phyloP scores from a whole-genome alignment of 257 asterid species.

The Henckelia pumila region DNA sequence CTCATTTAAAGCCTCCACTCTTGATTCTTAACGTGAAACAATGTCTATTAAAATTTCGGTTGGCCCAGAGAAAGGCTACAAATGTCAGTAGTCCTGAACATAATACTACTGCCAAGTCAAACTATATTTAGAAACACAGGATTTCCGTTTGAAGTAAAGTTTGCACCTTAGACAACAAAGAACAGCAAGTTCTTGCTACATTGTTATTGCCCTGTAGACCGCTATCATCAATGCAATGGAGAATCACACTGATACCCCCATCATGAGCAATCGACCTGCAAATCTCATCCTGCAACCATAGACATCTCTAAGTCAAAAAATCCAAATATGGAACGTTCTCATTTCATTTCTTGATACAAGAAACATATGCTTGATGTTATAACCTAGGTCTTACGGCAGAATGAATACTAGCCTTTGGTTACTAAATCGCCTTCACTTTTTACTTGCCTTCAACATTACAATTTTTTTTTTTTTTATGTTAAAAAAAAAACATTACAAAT shows the following conservation, averaged over 20 bases:
- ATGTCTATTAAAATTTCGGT: not conserved
- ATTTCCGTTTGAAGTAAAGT: constrained; percentile 21
- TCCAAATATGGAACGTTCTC: constrained; percentile 17
- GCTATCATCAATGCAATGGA: constrained; percentile 67
- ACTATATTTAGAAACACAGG: constrained; percentile 10
- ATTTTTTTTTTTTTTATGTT: too few species aligned
- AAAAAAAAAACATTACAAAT: constrained; percentile 3
- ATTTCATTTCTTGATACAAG: constrained; percentile 13
- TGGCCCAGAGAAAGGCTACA: not conserved
- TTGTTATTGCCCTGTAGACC: constrained; percentile 56
- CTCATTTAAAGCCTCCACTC: not conserved
- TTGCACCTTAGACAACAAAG: constrained; percentile 81
- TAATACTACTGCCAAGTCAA: constrained; percentile 1
- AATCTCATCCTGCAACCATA: constrained; percentile 81
- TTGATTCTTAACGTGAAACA: not conserved
- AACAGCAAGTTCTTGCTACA: constrained; percentile 73
- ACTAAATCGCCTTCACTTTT: not conserved
- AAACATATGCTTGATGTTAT: constrained; percentile 2
- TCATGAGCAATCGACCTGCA: constrained; percentile 72
- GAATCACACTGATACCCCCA: constrained; percentile 81
- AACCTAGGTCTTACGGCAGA: constrained; percentile 19
- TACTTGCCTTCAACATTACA: not conserved
- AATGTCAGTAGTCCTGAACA: too few species aligned
- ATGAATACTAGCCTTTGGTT: constrained; percentile 2
- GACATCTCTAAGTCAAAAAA: constrained; percentile 8